Base-by-base conservation (phyloP, 1,139 yeast genomes). In the Geotrichum phurueaensis region DNA sequence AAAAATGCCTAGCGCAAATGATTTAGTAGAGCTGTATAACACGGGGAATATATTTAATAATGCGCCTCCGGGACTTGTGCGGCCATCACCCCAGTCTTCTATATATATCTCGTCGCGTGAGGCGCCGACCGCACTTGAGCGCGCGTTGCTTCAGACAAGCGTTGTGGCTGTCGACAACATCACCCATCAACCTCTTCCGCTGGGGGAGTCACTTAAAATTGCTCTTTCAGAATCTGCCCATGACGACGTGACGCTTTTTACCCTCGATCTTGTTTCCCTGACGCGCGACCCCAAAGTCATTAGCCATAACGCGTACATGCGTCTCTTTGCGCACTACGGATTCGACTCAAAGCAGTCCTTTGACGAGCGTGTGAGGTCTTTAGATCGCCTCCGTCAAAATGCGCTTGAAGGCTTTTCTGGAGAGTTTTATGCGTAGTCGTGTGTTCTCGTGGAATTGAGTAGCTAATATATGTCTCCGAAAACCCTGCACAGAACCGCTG, bases 281-380 rank as follows among this genome's bases (percentile, higher is more conserved):
- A 50, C 63, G 12, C 31, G 63, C 27, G 63, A 60, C 25, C 56
- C 58, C n/a, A 43, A 52, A 3, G 59, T 53, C 13, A 54, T 60
- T 9, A 51, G 36, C 3, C 53, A 51, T 36, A 56, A 52, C 20
- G 36, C 54, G 33, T 18, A 51, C n/a, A 45, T 29, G 22, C 13
- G 56, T 20, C 29, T 58, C n/a, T 53, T 51, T 5, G 56, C 54
- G 22, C 58, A 58, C 31, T 49, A 36, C 31, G 51, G 45, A 18
- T 33, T 54, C 10, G 56, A 54, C 31, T 50, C 53, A 15, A 51
- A 47, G 18, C 56, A 51, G 43, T 18, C 56, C 1, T 54, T 43
- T 15, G 39, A 23, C 13, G 45, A 54, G 23, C 51, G 60, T 3
- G 9, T 27, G 33, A 54, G 27, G 20, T 36, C 56, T 6, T 31